Conservation (phyloP, 116 monocot genomes). For the Cymodocea nodosa region DNA sequence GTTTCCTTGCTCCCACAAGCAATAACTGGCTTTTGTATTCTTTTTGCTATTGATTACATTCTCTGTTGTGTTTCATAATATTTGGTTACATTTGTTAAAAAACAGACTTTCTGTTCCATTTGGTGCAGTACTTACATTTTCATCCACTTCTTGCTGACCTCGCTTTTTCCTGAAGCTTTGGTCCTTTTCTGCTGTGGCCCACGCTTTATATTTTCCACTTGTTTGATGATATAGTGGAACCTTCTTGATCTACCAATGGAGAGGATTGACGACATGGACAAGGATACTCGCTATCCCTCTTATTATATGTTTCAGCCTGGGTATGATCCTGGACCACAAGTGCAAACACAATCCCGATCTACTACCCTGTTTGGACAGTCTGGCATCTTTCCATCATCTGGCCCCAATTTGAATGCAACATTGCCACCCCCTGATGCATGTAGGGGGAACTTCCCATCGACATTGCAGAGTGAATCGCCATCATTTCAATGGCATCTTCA, state of each 20-base stretch:
- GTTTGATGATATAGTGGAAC: neutral
- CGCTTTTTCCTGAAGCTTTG: too few species aligned
- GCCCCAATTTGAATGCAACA: constrained; percentile 1
- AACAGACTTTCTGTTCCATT: too few species aligned
- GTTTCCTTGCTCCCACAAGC: too few species aligned
- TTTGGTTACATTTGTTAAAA: too few species aligned
- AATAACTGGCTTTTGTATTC: too few species aligned
- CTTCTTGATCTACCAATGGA: neutral
- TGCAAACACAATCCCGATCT: neutral
- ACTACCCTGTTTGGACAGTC: neutral
- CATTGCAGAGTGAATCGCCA: constrained; percentile 20
- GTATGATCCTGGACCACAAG: neutral
- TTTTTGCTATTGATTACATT: too few species aligned
- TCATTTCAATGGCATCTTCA: constrained; percentile 7
- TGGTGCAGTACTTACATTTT: too few species aligned
- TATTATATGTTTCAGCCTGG: neutral
- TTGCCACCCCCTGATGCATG: too few species aligned
- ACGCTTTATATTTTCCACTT: too few species aligned
- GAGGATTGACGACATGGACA: neutral
- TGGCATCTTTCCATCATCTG: neutral
- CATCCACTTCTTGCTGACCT: too few species aligned
- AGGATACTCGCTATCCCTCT: neutral
- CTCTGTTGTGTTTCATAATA: too few species aligned
- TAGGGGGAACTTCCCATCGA: neutral
- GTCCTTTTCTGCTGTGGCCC: too few species aligned